Percentiles rank a stretch among this genome's conserved stretches.
These are phyloP conservation scores for Tolypocladium amazonense DNA, from an alignment of 2,329 filamentous ascomycete species.

Conservation along the genomic window DNA sequence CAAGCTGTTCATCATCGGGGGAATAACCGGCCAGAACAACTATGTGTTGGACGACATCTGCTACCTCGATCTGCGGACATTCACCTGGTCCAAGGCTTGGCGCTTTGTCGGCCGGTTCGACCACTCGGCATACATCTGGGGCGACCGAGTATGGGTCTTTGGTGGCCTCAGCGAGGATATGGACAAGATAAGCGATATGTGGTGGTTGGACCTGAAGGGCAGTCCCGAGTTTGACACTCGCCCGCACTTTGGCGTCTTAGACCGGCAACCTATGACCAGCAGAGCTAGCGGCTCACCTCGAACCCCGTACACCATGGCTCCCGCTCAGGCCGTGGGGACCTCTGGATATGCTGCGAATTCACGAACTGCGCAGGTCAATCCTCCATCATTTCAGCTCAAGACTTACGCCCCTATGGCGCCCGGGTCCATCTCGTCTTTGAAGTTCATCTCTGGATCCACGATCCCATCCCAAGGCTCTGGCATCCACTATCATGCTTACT, in stretches of 20 bases:
- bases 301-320: conserved; percentile 37
- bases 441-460: conserved; percentile 72
- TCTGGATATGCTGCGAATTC: conserved; percentile 60
- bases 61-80: conserved; percentile 93
- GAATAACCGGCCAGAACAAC: conserved; percentile 88
- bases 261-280: conserved; percentile 31
- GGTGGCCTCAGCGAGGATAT: conserved; percentile 91
- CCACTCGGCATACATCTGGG: conserved; percentile 87
- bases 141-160: conserved; percentile 90
- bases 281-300: conserved; percentile 40
- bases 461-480: conserved; percentile 83
- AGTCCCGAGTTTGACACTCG: conserved; percentile 72
- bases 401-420: conserved; percentile 76
- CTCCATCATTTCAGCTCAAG: conserved; percentile 55
- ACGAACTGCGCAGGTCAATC: conserved; percentile 54
- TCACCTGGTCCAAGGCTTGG: conserved; percentile 95
- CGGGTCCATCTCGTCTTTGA: conserved; percentile 79
- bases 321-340: conserved; percentile 41
- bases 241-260: conserved; percentile 43
- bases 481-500: conserved; percentile 91
- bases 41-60: conserved; percentile 92
- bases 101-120: conserved; percentile 92
- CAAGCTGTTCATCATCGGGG: conserved; percentile 90
- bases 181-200: conserved; percentile 92
- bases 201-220: conserved; percentile 93